These are phyloP conservation scores for Ogataea siamensis DNA, from an alignment of 805 yeast species.

Conservation along the genomic window DNA sequence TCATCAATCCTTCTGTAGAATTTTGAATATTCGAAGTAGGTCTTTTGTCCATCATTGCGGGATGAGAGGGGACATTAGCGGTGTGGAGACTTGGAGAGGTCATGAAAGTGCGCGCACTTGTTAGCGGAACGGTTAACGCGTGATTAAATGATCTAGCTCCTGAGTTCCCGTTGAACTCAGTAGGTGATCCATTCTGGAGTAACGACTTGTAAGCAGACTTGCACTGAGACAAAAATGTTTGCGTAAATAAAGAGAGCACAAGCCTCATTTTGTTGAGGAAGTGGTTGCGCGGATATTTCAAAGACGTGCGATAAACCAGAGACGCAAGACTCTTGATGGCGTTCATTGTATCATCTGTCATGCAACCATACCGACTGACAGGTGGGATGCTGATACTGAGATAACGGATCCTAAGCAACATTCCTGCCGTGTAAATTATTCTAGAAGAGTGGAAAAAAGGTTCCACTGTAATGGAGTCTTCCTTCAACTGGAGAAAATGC, in stretches of 20 bases:
- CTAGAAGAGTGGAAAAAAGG: slow-evolving; percentile 60
- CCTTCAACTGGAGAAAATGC: slow-evolving; percentile 44
- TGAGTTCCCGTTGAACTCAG: neutral
- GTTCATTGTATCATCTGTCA: slow-evolving; percentile 44
- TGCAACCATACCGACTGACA: slow-evolving; percentile 40
- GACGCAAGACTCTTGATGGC: slow-evolving; percentile 27
- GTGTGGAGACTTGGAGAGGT: too few relatives aligned
- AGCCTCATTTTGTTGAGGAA: slow-evolving; percentile 53
- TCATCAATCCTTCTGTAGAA: too few relatives aligned
- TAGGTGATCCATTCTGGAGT: neutral
- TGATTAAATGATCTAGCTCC: neutral
- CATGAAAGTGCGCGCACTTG: too few relatives aligned
- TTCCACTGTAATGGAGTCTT: slow-evolving; percentile 48
- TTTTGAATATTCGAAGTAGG: too few relatives aligned
- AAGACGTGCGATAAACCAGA: slow-evolving; percentile 30
- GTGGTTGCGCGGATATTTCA: slow-evolving; percentile 44
- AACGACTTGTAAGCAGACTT: slow-evolving; percentile 22
- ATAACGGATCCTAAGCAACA: slow-evolving; percentile 56
- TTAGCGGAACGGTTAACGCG: neutral
- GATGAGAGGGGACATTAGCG: too few relatives aligned
- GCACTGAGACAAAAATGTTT: slow-evolving; percentile 59
- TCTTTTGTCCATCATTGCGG: too few relatives aligned
- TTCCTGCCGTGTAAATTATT: slow-evolving; percentile 63
- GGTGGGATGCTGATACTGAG: slow-evolving; percentile 53
- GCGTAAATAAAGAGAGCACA: slow-evolving; percentile 56